These are phyloP conservation scores for Calocybe gangraenosa DNA, from an alignment of 768 basidiomycete genomes.

Conservation along the genomic window DNA sequence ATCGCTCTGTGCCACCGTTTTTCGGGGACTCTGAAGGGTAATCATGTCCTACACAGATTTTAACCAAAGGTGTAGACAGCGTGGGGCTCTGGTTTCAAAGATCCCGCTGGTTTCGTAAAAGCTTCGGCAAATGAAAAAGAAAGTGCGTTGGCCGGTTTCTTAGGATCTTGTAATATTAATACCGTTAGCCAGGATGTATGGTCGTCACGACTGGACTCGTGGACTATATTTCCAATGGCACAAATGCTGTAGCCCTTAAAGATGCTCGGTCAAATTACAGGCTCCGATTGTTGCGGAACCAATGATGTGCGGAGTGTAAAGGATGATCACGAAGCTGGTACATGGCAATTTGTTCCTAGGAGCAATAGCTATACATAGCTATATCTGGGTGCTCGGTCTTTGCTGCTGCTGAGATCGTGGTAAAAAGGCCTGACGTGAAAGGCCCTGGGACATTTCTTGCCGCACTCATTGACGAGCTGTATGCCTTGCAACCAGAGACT, in stretches of 20 bases:
- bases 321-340: constrained; percentile 44
- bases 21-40: neutral
- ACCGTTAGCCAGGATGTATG: constrained; percentile 57
- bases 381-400: constrained; percentile 58
- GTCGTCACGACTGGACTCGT: constrained; percentile 74
- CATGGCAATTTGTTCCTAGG: constrained; percentile 74
- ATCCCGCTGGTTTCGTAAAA: constrained; percentile 69
- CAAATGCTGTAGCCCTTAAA: constrained; percentile 55
- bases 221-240: constrained; percentile 86
- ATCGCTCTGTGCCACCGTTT: neutral
- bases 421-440: constrained; percentile 40
- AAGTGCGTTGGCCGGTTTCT: constrained; percentile 41
- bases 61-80: constrained; percentile 83
- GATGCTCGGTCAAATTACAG: constrained; percentile 88
- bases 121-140: constrained; percentile 67
- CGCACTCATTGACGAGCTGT: constrained; percentile 59
- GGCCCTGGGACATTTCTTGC: constrained; percentile 66
- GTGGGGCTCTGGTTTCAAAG: constrained; percentile 67
- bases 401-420: constrained; percentile 59
- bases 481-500: constrained; percentile 27
- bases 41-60: constrained; percentile 39
- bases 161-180: constrained; percentile 20
- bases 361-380: constrained; percentile 52
- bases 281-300: constrained; percentile 85
- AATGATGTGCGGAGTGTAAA: constrained; percentile 32